Conservation (phyloP, 2,329 filamentous ascomycete species). For the Neonectria coccinea region DNA sequence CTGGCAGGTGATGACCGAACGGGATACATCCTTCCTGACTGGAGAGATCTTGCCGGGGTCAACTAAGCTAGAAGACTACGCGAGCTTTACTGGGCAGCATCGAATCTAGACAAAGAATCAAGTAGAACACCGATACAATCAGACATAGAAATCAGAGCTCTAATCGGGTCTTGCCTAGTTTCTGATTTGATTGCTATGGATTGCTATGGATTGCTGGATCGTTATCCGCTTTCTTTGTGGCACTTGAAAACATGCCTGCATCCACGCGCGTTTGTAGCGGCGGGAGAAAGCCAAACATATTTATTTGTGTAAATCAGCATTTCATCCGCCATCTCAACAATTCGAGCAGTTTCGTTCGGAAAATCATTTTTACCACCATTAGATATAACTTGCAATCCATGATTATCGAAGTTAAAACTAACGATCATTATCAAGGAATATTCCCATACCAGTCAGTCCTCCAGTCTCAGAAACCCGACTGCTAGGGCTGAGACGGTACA, state of each 20-base stretch:
- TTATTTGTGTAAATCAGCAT: not conserved
- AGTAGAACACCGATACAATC: not conserved
- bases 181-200: not conserved
- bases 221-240: not conserved
- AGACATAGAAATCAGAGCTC: not conserved
- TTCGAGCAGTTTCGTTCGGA: not conserved
- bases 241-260: not conserved
- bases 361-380: not conserved
- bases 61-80: not conserved
- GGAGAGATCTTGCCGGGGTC: constrained; percentile 50
- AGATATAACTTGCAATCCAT: not conserved
- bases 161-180: not conserved
- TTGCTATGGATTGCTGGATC: not conserved
- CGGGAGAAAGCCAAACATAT: too few species aligned
- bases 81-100: not conserved
- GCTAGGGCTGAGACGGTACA: not conserved
- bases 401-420: too few species aligned
- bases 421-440: too few species aligned
- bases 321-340: not conserved
- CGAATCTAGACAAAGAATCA: not conserved
- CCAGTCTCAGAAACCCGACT: not conserved
- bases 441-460: not conserved
- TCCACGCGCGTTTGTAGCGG: too few species aligned
- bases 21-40: constrained; percentile 62
- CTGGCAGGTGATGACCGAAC: constrained; percentile 51